Conservation (phyloP, 2,329 filamentous ascomycete species). For the Pseudomassariella vexata region DNA sequence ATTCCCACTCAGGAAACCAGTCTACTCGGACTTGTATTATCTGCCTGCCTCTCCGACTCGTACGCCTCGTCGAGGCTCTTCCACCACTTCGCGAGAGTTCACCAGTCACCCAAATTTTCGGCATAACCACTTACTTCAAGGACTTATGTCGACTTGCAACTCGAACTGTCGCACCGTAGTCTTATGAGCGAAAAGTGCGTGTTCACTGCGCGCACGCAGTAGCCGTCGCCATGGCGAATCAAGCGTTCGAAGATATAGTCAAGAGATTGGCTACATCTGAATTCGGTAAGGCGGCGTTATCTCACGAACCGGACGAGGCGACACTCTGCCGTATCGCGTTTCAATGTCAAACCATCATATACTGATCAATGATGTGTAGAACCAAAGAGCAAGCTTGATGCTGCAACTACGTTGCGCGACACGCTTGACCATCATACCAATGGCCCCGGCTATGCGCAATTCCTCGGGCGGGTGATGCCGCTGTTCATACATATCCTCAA, state of each 20-base stretch:
- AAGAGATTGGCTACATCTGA: slow-evolving; percentile 53
- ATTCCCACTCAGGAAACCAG: no score
- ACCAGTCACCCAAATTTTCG: slow-evolving; percentile 1
- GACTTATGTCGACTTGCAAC: no score
- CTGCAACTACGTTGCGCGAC: slow-evolving; percentile 83
- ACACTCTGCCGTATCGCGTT: no score
- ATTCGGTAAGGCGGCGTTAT: slow-evolving; percentile 37
- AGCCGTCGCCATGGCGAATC: slow-evolving; percentile 55
- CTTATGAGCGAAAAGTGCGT: slow-evolving; percentile 19
- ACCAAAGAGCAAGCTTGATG: slow-evolving; percentile 71
- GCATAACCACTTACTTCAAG: not conserved
- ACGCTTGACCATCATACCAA: slow-evolving; percentile 83
- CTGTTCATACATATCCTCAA: slow-evolving; percentile 81
- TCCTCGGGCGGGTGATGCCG: slow-evolving; percentile 83
- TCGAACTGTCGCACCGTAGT: no score
- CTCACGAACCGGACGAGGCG: no score
- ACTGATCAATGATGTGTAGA: slow-evolving; percentile 60
- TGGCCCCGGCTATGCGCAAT: slow-evolving; percentile 69
- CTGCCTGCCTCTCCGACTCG: no score
- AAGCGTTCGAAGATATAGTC: slow-evolving; percentile 57
- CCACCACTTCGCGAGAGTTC: no score
- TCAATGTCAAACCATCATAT: no score
- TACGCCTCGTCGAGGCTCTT: no score
- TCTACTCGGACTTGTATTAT: no score
- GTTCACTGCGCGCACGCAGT: slow-evolving; percentile 22